These are phyloP conservation scores for Serendipita sp. DNA, from an alignment of 768 basidiomycete genomes.

Conservation along the genomic window DNA sequence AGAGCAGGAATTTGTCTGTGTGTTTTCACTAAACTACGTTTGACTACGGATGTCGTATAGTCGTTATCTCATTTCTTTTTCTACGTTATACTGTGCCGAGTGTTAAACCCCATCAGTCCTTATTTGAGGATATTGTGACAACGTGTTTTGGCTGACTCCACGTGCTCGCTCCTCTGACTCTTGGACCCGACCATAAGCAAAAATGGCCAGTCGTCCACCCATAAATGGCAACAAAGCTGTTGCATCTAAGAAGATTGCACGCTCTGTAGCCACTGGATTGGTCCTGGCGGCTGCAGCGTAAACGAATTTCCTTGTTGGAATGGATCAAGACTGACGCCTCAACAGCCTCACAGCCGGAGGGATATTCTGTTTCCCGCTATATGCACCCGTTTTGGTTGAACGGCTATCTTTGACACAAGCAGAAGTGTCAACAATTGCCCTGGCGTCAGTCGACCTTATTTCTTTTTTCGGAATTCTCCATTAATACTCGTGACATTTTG, in stretches of 20 bases:
- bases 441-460: slow-evolving; percentile 38
- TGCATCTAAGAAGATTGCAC: neutral
- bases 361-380: slow-evolving; percentile 61
- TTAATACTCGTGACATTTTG: neutral
- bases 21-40: neutral
- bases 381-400: slow-evolving; percentile 44
- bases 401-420: slow-evolving; percentile 53
- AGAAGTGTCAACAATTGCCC: slow-evolving; percentile 59
- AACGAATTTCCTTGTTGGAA: neutral
- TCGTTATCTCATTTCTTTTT: neutral
- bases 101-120: too few species aligned
- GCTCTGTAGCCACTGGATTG: neutral
- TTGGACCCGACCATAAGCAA: neutral
- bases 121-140: too few species aligned
- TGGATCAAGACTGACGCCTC: neutral
- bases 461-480: neutral
- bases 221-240: neutral
- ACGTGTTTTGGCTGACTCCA: too few species aligned
- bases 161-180: neutral
- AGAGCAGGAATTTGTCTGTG: neutral
- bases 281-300: neutral
- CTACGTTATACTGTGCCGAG: neutral
- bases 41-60: neutral
- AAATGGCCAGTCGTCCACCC: neutral
- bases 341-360: slow-evolving; percentile 60